Evolutionary conservation across 225 moss, liverwort and hornwort species (phyloP), one percentile per base, ranked within the genome.

Genomic region (Rhytidiadelphus loreus): DNA sequence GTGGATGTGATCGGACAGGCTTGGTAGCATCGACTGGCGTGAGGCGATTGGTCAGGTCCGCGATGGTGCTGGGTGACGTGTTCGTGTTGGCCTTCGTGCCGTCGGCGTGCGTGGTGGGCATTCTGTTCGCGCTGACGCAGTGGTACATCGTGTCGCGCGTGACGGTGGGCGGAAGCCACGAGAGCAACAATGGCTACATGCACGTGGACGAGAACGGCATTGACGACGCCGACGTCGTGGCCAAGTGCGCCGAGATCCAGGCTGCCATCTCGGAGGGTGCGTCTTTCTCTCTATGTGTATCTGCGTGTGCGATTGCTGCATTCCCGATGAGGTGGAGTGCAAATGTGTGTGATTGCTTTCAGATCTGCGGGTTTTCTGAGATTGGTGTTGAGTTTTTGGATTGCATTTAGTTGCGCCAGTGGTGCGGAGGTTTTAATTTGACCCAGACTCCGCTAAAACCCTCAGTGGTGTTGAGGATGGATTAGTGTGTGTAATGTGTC

Each of bases 231-330:
- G 55, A 72, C 30, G 89, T 93, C 13, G 87, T 92, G 14, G 53
- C 82, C 26, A 96, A 98, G 89, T 96, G 96, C 61, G 95, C 94
- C 14, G 93, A 95, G 89, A 98, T 98, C 77, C 98, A 98, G 91
- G 86, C 87, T 6, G 98, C 98, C 18, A 98, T 98, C 71, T 90
- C 95, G 1, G 95, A 95, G 79, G 98, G 96, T 95, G 85, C 44
- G 87, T 56, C 9, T 96, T 46, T 26, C 46, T 16, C 22, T 17
- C 50, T 26, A 29, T 76, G 8, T 28, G 32, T 24, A 11, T 66
- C 4, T n/a, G 16, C 10, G 39, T 17, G n/a, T 39, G 57, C 17
- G 11, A 11, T 7, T 29, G 2, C 29, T 28, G 41, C 29, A 44
- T 58, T 32, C 18, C 15, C 58, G 39, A 79, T 79, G 56, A n/a